Conservation (phyloP, 345 rosid species). For the Murraya paniculata region DNA sequence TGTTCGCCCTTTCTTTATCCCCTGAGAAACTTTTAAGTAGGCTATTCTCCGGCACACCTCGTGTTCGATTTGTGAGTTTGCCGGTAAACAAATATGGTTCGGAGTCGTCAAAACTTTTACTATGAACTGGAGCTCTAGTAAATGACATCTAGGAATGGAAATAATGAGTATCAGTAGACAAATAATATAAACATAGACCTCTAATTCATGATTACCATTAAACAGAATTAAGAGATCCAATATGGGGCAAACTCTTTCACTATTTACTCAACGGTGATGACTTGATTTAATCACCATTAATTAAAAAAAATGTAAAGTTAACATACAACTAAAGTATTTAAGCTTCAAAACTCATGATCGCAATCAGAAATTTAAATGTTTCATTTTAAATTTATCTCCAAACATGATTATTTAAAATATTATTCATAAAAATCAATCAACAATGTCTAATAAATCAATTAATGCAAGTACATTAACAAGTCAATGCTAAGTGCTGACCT, state of each 20-base stretch:
- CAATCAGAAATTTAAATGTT: not conserved
- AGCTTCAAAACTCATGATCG: not conserved
- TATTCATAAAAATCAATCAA: not conserved
- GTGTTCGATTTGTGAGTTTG: slow-evolving; percentile 21
- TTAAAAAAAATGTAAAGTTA: not conserved
- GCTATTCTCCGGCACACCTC: slow-evolving; percentile 32
- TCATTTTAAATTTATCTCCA: not conserved
- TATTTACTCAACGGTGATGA: not conserved
- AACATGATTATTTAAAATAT: not conserved
- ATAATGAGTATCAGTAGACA: not conserved
- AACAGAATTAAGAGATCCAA: not conserved
- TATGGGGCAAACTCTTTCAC: not conserved
- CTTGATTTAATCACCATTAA: not conserved
- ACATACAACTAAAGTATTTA: not conserved
- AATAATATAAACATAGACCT: not conserved
- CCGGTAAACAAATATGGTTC: slow-evolving; percentile 28
- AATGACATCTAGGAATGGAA: slow-evolving; percentile 13
- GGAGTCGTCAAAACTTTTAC: slow-evolving; percentile 34
- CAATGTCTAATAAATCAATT: not conserved
- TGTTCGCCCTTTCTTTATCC: slow-evolving; percentile 49
- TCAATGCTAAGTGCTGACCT: slow-evolving; percentile 19
- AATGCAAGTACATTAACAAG: not conserved
- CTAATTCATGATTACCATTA: not conserved
- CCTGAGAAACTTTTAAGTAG: slow-evolving; percentile 41
- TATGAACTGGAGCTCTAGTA: slow-evolving; percentile 17